These are phyloP conservation scores for Monilinia fructigena DNA, from an alignment of 2,329 filamentous ascomycete genomes.

Conservation along the genomic window DNA sequence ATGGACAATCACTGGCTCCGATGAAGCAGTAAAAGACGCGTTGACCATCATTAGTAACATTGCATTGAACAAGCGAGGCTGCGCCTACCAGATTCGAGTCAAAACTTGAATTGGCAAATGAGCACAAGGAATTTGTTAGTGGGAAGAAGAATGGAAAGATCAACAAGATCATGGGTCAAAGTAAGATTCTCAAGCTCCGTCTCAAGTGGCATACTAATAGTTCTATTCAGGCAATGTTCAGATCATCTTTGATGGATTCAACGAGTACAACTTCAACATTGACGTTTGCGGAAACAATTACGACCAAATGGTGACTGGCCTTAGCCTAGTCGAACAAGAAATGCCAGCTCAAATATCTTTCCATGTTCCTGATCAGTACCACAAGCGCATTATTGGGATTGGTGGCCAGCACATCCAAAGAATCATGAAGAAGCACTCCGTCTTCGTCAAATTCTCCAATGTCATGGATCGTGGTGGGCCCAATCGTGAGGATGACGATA, in stretches of 20 bases:
- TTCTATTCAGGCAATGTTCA: constrained; percentile 69
- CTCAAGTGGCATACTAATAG: neutral
- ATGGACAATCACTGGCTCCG: constrained; percentile 91
- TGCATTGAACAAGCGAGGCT: constrained; percentile 79
- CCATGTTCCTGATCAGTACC: constrained; percentile 97
- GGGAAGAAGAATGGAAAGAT: constrained; percentile 99
- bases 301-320: constrained; percentile 88
- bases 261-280: constrained; percentile 99
- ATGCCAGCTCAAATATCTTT: constrained; percentile 99
- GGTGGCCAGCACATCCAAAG: constrained; percentile 98
- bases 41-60: constrained; percentile 91
- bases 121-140: constrained; percentile 99
- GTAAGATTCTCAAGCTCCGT: constrained; percentile 40
- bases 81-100: constrained; percentile 83
- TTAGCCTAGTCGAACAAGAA: constrained; percentile 93
- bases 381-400: constrained; percentile 98
- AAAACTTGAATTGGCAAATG: constrained; percentile 99
- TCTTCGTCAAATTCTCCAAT: constrained; percentile 99
- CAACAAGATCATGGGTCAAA: constrained; percentile 99
- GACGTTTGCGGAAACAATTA: constrained; percentile 92
- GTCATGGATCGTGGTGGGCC: constrained; percentile 93
- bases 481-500: constrained; percentile 94
- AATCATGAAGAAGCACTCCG: constrained; percentile 99
- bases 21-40: constrained; percentile 94
- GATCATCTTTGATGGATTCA: constrained; percentile 98